Evolutionary conservation across 2,329 filamentous ascomycete genomes (phyloP), one percentile per base, ranked within the genome.

Genomic region (Colletotrichum shisoi): DNA sequence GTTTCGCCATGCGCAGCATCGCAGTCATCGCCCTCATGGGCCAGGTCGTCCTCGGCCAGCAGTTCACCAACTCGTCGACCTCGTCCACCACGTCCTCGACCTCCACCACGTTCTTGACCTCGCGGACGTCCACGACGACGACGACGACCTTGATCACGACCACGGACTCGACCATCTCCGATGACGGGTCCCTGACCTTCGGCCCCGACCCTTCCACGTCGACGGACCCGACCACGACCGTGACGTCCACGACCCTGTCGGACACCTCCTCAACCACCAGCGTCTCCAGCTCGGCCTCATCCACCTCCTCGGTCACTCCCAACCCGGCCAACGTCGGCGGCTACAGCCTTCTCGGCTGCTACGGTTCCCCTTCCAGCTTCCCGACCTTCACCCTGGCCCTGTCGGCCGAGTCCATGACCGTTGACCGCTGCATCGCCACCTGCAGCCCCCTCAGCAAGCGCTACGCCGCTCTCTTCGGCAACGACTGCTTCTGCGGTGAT

Each of bases 261-360:
- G 5, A 7, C 6, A 31, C 31, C 31, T 8, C 31, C 31, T n/a
- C n/a, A n/a, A 34, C 27, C 27, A 8, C 7, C 31, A 7, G 31
- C 7, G 27, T 8, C 6, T 8, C 27, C 27, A 19, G 42, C 42
- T 57, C 64, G 6, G 31, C 9, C 13, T 8, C 49, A 2, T 6
- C 64, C 4, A 34, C 48, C 19, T 31, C 49, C 54, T 53, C 59
- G 0, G 39, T 61, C 15, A 42, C 60, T 15, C 52, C 40, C 57
- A 63, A 72, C 62, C 69, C 67, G 11, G 24, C 17, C 57, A 53
- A 45, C 11, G 57, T 71, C 17, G 67, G 63, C 3, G 64, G 56
- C 65, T 76, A 71, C 70, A 67, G 59, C 49, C 69, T 71, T 62
- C 64, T 72, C 42, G 76, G 76, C 63, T 78, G 76, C 69, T 68